A percentile compares a stretch with the other conserved stretches of the same genome.
These are phyloP conservation scores for Fusarium agapanthi DNA, from an alignment of 2,329 filamentous ascomycete species.

Conservation along the genomic window DNA sequence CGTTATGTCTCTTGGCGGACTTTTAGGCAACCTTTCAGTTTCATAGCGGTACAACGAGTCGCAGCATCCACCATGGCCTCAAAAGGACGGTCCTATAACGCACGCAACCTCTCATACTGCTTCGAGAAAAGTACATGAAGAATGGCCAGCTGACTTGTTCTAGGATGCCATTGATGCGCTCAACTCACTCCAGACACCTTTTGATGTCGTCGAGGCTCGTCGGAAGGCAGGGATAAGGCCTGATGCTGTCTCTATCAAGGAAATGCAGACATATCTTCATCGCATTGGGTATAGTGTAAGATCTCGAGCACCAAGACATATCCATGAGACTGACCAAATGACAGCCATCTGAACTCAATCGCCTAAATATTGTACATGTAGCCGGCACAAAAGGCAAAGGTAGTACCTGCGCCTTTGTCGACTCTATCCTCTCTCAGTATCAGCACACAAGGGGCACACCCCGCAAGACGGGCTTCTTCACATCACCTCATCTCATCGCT, in stretches of 20 bases:
- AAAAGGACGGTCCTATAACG: slow-evolving; percentile 47
- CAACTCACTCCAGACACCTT: slow-evolving; percentile 92
- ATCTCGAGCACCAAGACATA: neutral
- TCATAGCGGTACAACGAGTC: slow-evolving; percentile 21
- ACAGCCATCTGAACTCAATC: slow-evolving; percentile 59
- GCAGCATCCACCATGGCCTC: slow-evolving; percentile 43
- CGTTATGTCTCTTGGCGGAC: slow-evolving; percentile 46
- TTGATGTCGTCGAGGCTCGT: slow-evolving; percentile 79
- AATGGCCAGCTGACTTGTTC: slow-evolving; percentile 6
- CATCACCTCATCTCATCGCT: slow-evolving; percentile 73
- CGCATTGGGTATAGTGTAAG: slow-evolving; percentile 78
- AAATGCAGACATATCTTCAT: slow-evolving; percentile 81
- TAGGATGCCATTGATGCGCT: slow-evolving; percentile 87
- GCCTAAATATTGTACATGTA: slow-evolving; percentile 74
- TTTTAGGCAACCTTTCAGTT: slow-evolving; percentile 31
- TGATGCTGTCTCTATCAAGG: slow-evolving; percentile 74
- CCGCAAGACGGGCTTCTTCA: slow-evolving; percentile 69
- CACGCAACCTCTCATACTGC: slow-evolving; percentile 13
- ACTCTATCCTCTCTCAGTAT: slow-evolving; percentile 67
- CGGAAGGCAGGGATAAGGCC: slow-evolving; percentile 76
- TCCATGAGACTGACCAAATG: neutral
- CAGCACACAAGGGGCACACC: slow-evolving; percentile 48
- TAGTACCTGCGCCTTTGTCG: slow-evolving; percentile 73
- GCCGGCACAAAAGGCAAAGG: slow-evolving; percentile 83
- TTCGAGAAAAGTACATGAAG: neutral